phyloP scores from a whole-genome alignment of 2,329 filamentous ascomycete species.

The Ophiostoma piceae region DNA sequence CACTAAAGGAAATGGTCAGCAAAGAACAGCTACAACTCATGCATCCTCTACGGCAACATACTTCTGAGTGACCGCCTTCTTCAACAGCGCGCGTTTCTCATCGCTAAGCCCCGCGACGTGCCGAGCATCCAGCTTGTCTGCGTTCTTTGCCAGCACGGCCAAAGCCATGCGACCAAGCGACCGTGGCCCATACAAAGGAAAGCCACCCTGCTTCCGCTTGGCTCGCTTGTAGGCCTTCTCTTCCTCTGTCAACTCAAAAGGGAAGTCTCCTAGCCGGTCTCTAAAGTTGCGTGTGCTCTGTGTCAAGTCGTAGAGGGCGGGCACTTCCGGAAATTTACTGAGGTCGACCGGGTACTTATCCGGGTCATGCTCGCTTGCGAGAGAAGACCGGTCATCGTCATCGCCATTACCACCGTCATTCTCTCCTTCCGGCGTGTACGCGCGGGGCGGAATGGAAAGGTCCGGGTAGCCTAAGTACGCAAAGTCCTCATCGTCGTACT shows the following conservation, averaged over 20 bases:
- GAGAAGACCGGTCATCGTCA: neutral
- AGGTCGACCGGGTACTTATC: neutral
- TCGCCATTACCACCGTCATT: neutral
- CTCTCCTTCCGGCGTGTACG: neutral
- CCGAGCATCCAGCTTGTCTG: slow-evolving; percentile 10
- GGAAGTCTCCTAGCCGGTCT: neutral
- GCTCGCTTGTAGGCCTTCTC: neutral
- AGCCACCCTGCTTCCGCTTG: neutral
- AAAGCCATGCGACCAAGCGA: slow-evolving; percentile 22
- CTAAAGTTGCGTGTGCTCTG: neutral
- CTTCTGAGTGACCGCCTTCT: slow-evolving; percentile 3
- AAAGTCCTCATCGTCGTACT: neutral
- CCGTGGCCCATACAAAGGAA: slow-evolving; percentile 18
- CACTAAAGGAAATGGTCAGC: neutral
- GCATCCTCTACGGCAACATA: neutral
- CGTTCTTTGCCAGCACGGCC: slow-evolving; percentile 16
- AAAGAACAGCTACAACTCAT: neutral
- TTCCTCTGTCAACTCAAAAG: neutral
- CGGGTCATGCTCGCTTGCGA: neutral
- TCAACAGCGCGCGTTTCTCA: neutral
- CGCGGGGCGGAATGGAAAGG: no score
- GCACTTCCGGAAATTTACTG: neutral
- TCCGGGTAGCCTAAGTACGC: neutral
- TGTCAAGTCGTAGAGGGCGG: neutral
- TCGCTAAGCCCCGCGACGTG: slow-evolving; percentile 18